A percentile compares a stretch with the other conserved stretches of the same genome.
These are phyloP conservation scores for Pseudogymnoascus sp. DNA, from an alignment of 2,329 filamentous ascomycete species.

Conservation along the genomic window DNA sequence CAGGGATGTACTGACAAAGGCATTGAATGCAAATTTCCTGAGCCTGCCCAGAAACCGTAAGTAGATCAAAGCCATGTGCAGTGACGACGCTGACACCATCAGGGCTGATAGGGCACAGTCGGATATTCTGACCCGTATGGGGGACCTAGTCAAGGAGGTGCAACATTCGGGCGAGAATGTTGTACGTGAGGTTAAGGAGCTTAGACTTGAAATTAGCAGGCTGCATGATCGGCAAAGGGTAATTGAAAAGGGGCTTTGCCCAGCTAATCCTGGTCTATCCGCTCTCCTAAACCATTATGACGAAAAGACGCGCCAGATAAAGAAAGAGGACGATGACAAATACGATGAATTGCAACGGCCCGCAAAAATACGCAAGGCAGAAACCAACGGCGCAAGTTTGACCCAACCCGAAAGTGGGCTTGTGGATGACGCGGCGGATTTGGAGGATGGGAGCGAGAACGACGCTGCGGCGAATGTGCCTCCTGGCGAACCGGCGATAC, in stretches of 20 bases:
- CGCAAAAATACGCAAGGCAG: neutral
- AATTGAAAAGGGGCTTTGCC: neutral
- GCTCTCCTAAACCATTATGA: neutral
- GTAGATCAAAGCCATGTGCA: conserved; percentile 36
- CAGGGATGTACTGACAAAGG: conserved; percentile 85
- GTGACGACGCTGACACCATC: neutral
- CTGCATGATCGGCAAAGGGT: neutral
- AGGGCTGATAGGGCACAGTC: conserved; percentile 47
- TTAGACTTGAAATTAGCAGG: neutral
- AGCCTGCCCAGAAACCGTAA: conserved; percentile 86
- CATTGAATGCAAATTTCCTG: conserved; percentile 78
- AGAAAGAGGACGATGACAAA: neutral
- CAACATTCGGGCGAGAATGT: neutral
- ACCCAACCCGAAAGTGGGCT: conserved; percentile 11
- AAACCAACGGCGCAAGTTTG: neutral
- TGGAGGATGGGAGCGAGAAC: conserved; percentile 31
- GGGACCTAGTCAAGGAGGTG: conserved; percentile 25
- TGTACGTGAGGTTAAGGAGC: neutral
- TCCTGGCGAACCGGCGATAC: conserved; percentile 62
- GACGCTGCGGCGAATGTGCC: conserved; percentile 34
- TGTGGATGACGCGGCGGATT: conserved; percentile 21
- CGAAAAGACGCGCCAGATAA: neutral
- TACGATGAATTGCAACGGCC: neutral
- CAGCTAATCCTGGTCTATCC: neutral
- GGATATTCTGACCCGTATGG: conserved; percentile 46